phyloP scores from a whole-genome alignment of 2,329 filamentous ascomycete species.

The Ilyonectria sp. region DNA sequence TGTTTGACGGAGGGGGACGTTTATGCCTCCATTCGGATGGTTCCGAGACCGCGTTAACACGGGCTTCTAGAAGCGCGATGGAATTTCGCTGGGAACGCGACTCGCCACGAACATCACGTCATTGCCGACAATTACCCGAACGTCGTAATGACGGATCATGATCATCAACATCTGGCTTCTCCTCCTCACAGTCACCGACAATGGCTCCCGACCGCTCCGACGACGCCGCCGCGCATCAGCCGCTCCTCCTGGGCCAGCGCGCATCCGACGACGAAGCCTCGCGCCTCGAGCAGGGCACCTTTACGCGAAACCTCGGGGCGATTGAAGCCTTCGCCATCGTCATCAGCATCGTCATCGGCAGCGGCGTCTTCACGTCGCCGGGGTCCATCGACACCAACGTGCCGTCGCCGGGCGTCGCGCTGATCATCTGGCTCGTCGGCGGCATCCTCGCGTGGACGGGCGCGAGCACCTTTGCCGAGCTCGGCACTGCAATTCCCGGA shows the following conservation, averaged over 20 bases:
- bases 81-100: background rate
- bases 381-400: constrained; percentile 75
- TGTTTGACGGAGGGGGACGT: background rate
- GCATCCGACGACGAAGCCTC: constrained; percentile 13
- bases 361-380: constrained; percentile 76
- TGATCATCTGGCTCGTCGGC: constrained; percentile 74
- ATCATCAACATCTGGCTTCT: background rate
- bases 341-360: constrained; percentile 75
- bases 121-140: constrained; percentile 43
- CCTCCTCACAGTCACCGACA: background rate
- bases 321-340: constrained; percentile 71
- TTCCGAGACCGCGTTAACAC: background rate
- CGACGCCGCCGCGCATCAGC: constrained; percentile 30
- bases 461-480: constrained; percentile 73
- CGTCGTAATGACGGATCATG: constrained; percentile 17
- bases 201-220: constrained; percentile 34
- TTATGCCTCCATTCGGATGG: background rate
- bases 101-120: constrained; percentile 18
- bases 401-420: constrained; percentile 70
- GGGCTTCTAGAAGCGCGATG: constrained; percentile 13
- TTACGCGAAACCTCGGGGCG: constrained; percentile 62
- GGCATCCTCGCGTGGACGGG: constrained; percentile 76
- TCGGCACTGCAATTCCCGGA: constrained; percentile 74
- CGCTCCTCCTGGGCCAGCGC: constrained; percentile 35
- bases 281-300: constrained; percentile 45